Percentiles rank a stretch among this genome's conserved stretches.
phyloP scores from a whole-genome alignment of 495 filamentous ascomycete species.

The Penicillium psychrofluorescens region DNA sequence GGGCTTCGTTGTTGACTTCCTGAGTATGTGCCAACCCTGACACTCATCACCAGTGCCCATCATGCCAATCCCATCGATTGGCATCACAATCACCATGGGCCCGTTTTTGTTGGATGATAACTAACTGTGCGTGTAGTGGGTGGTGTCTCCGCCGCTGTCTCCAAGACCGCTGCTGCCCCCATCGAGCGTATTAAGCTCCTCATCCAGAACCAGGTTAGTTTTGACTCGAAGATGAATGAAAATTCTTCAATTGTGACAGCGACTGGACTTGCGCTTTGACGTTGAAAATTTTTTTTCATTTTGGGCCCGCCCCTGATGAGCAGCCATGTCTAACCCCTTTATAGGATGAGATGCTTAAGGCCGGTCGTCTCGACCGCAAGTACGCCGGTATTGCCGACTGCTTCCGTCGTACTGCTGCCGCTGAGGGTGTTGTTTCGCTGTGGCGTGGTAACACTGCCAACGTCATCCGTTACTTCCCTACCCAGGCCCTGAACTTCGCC shows the following conservation, averaged over 20 bases:
- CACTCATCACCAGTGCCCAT: background rate
- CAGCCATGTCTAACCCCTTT: slow-evolving; percentile 8
- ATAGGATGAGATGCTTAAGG: slow-evolving; percentile 99
- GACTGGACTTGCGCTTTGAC: background rate
- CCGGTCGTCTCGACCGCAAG: slow-evolving; percentile 94
- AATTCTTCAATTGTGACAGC: background rate
- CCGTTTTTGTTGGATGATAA: too few species aligned
- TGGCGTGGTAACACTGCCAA: slow-evolving; percentile 99
- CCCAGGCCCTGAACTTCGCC: slow-evolving; percentile 99
- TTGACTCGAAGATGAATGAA: background rate
- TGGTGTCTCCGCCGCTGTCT: slow-evolving; percentile 99
- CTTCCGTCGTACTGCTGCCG: slow-evolving; percentile 78
- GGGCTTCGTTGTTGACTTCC: slow-evolving; percentile 81
- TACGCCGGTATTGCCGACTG: slow-evolving; percentile 92
- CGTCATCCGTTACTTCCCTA: slow-evolving; percentile 99
- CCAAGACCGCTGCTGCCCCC: slow-evolving; percentile 98
- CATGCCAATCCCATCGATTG: too few species aligned
- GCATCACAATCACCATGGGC: too few species aligned
- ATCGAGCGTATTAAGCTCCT: slow-evolving; percentile 99
- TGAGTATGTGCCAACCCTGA: slow-evolving; percentile 67
- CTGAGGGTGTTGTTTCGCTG: slow-evolving; percentile 76
- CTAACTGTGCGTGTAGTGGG: slow-evolving; percentile 58
- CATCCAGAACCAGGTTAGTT: slow-evolving; percentile 95
- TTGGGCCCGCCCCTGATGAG: slow-evolving; percentile 1
- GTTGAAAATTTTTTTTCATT: slow-evolving; percentile 8